Evolutionary conservation across 2,329 filamentous ascomycete genomes (phyloP), one percentile per base, ranked within the genome.

Genomic region (Cercospora janseana): DNA sequence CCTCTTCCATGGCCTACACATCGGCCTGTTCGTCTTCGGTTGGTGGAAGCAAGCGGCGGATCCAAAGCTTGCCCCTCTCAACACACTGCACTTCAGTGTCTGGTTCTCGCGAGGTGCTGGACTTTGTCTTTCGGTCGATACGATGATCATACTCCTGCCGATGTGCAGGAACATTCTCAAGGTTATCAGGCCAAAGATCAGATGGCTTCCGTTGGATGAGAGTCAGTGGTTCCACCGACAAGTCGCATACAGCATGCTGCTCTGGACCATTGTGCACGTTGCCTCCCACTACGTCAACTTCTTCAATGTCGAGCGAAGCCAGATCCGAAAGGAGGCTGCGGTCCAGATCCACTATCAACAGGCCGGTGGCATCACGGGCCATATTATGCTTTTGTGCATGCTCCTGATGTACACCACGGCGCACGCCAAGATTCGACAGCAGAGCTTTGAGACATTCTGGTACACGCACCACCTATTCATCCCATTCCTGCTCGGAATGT

Each of bases 361-460:
- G 66, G 81, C 90, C 42, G 91, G 89, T 63, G 93, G 93, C 54
- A 87, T 97, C 56, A 98, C 93, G 2, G 93, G 93, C 5, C 93
- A 98, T 70, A 80, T 96, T 56, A 98, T 98, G 93, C 80, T 97
- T 20, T 78, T 98, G n/a, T 97, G 91, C 79, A 98, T 98, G 93
- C 75, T 98, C 56, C 74, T 98, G 56, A 98, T 98, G 79, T 98
- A 95, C 73, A 98, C 93, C 1, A 96, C 91, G 0, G 87, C 93
- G 2, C 93, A 98, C 67, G 80, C 86, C 63, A 87, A 88, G 60
- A 97, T 98, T 59, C 87, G 93, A 47, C 92, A 97, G 68, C 93
- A 98, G 68, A 95, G 89, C 0, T 98, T 91, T 66, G 93, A 98
- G 73, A 94, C 92, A 0, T 98, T 98, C 69, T 98, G 93, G 93